Percentiles rank a stretch among this genome's conserved stretches.
These are phyloP conservation scores for Cutaneotrichosporon cyanovorans DNA, from an alignment of 1,284 basidiomycete species.

Conservation along the genomic window DNA sequence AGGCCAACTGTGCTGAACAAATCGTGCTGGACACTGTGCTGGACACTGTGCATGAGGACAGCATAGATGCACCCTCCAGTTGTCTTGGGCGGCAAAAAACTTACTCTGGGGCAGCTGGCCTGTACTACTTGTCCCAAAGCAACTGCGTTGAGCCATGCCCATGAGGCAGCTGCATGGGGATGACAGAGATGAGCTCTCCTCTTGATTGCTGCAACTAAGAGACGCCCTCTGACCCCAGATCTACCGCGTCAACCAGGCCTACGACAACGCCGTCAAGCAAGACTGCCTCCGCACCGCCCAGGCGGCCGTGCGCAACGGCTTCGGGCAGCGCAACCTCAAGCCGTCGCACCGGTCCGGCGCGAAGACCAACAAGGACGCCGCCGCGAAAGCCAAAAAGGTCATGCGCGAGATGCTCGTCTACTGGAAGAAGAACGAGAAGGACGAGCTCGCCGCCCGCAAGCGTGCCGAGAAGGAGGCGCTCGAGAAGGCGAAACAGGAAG, in stretches of 20 bases:
- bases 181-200: too few relatives aligned
- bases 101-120: too few relatives aligned
- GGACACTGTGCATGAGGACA: too few relatives aligned
- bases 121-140: too few relatives aligned
- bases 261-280: conserved; percentile 57
- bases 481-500: conserved; percentile 84
- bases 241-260: conserved; percentile 62
- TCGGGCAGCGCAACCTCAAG: conserved; percentile 72
- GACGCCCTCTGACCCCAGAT: conserved; percentile 50
- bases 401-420: conserved; percentile 72
- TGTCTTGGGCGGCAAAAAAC: too few relatives aligned
- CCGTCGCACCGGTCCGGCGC: conserved; percentile 64
- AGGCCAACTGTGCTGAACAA: too few relatives aligned
- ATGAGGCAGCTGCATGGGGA: too few relatives aligned
- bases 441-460: conserved; percentile 81
- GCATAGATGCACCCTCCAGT: too few relatives aligned
- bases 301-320: conserved; percentile 55
- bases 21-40: too few relatives aligned
- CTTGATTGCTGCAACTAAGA: too few relatives aligned
- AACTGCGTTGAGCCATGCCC: too few relatives aligned
- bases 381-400: conserved; percentile 56
- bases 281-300: conserved; percentile 27
- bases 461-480: conserved; percentile 90
- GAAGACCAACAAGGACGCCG: conserved; percentile 79
- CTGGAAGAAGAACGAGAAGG: conserved; percentile 96